These are phyloP conservation scores for Fusarium sororula DNA, from an alignment of 2,329 filamentous ascomycete genomes.

Conservation along the genomic window DNA sequence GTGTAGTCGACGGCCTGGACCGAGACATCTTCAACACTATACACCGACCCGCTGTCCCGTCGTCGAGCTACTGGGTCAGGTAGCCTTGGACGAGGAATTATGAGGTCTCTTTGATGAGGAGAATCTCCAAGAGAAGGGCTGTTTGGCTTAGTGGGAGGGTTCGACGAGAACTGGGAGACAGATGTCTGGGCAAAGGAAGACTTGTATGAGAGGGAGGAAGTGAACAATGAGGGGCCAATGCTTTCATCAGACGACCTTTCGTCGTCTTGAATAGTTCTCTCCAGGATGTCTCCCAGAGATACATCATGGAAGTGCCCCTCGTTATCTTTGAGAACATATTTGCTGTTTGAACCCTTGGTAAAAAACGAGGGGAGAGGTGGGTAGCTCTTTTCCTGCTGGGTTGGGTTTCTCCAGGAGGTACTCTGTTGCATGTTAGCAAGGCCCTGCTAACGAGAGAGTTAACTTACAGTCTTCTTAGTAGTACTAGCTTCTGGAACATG, in stretches of 20 bases:
- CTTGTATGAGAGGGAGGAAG: conserved; percentile 20
- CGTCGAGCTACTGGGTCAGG: conserved; percentile 2
- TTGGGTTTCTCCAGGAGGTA: background rate
- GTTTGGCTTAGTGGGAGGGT: background rate
- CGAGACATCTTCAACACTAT: background rate
- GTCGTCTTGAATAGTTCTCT: conserved; percentile 6
- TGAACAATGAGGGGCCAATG: conserved; percentile 4
- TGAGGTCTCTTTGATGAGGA: background rate
- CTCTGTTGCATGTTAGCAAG: conserved; percentile 2
- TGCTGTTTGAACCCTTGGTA: background rate
- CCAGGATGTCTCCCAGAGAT: background rate
- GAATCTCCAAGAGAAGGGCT: background rate
- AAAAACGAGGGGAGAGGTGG: conserved; percentile 6
- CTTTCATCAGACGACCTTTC: conserved; percentile 12
- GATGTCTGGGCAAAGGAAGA: conserved; percentile 26
- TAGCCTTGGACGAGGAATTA: background rate
- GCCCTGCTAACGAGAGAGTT: accelerated
- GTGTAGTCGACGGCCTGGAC: background rate
- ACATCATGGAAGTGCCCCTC: background rate
- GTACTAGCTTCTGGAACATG: background rate
- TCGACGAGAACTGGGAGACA: conserved; percentile 1
- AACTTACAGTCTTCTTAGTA: background rate
- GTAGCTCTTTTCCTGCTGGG: background rate
- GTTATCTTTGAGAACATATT: background rate
- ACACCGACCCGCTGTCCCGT: conserved; percentile 2